Evolutionary conservation across 805 yeast genomes (phyloP), one percentile per base, ranked within the genome.

Genomic region (Millerozyma miso): DNA sequence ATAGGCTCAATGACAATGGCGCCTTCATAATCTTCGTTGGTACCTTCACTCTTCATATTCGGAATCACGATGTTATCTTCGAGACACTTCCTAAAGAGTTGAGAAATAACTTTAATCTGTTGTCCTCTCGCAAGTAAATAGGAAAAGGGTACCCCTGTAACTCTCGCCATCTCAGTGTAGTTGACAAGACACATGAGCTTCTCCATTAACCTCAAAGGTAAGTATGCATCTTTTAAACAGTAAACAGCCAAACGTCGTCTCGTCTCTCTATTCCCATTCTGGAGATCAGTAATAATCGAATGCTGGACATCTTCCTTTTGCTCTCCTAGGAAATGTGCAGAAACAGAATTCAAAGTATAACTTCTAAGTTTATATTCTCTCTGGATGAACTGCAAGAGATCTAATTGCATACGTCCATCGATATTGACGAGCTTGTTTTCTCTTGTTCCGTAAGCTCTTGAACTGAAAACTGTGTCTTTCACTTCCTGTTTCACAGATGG

Each of bases 91-190:
- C 99, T 76, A 67, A 88, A 93, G 38, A 93, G 71, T 67, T 93
- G 99, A 0, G 98, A 90, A 39, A 93, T 81, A 56, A 93, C 99
- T 63, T 93, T 93, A 62, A 93, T 91, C 65, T 95, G 99, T 69
- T 93, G 99, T 33, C 99, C 99, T 59, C 99, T 78, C 13, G 95
- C 62, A 35, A 93, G 68, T 47, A 93, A 73, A 58, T 81, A 91
- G 1, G 97, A 85, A 56, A 93, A 88, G 0, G 99, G 99, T 8
- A 93, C 98, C 51, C 99, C 99, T 0, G 99, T 93, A 19, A 93
- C 99, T 70, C 99, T 83, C 1, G 99, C 97, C 99, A 93, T 93
- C 66, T 93, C 99, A 0, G 97, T 91, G 65, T 93, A 93, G 58
- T 93, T 93, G 47, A 95, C 95, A 47, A 93, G 71, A 54, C 97